These are phyloP conservation scores for Ophiostoma ulmi DNA, from an alignment of 2,329 filamentous ascomycete genomes.

Conservation along the genomic window DNA sequence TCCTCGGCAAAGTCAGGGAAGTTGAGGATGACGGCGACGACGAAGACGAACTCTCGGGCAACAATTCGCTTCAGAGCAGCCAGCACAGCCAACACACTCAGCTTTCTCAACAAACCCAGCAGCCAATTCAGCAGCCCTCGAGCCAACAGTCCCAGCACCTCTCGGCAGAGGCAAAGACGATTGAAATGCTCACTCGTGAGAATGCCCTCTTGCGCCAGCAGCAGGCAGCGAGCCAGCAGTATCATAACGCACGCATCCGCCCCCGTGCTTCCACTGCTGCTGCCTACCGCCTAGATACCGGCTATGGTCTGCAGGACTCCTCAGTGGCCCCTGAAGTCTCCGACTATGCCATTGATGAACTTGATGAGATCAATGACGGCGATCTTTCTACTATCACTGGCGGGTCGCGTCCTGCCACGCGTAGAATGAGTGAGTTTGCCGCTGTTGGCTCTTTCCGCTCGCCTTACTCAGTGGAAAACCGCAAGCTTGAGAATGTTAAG, in stretches of 20 bases:
- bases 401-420: conserved; percentile 42
- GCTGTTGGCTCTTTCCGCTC: conserved; percentile 42
- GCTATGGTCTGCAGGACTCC: conserved; percentile 53
- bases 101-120: not conserved
- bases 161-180: conserved; percentile 55
- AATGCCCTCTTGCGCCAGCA: conserved; percentile 59
- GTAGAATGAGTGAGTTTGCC: conserved; percentile 54
- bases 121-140: not conserved
- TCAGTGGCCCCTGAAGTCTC: conserved; percentile 56
- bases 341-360: conserved; percentile 67
- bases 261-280: conserved; percentile 55
- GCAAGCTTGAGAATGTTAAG: conserved; percentile 60
- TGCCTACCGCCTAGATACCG: conserved; percentile 50
- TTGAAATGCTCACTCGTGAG: conserved; percentile 58
- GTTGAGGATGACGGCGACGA: conserved; percentile 60
- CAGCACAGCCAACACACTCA: not conserved
- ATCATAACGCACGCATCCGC: conserved; percentile 50
- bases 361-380: conserved; percentile 57
- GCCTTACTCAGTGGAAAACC: conserved; percentile 52
- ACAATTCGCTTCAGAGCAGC: conserved; percentile 42
- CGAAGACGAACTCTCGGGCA: conserved; percentile 50
- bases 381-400: conserved; percentile 40
- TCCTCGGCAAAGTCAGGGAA: conserved; percentile 65
- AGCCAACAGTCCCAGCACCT: conserved; percentile 37
- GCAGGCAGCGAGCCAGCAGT: conserved; percentile 43